These are phyloP conservation scores for Gleditsia sinensis DNA, from an alignment of 306 rosid genomes.

Conservation along the genomic window DNA sequence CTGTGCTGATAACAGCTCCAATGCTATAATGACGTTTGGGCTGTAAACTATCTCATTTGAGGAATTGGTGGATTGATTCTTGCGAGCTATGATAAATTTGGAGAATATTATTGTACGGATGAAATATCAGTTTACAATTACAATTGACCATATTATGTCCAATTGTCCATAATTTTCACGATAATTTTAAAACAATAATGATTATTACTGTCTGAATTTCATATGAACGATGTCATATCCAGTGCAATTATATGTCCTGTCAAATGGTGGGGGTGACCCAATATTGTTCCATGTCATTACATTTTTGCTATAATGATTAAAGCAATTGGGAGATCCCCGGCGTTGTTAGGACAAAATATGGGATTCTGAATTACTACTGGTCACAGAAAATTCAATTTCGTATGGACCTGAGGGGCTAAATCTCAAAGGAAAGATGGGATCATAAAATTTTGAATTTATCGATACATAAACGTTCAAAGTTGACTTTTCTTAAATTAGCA, in stretches of 20 bases:
- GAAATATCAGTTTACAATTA: conserved; percentile 3
- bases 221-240: background rate
- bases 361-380: conserved; percentile 14
- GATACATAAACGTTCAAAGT: background rate
- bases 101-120: conserved; percentile 5
- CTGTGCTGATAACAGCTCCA: conserved; percentile 21
- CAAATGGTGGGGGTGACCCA: conserved; percentile 29
- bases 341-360: conserved; percentile 4
- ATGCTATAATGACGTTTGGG: conserved; percentile 9
- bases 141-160: conserved; percentile 6
- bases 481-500: background rate
- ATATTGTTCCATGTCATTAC: conserved; percentile 1
- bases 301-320: conserved; percentile 32
- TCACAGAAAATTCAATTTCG: background rate
- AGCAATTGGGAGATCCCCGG: conserved; percentile 29
- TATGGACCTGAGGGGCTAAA: conserved; percentile 3
- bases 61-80: conserved; percentile 32
- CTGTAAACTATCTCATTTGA: conserved; percentile 17
- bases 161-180: background rate
- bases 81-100: conserved; percentile 4
- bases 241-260: conserved; percentile 18
- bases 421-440: conserved; percentile 17
- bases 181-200: background rate
- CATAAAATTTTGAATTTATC: background rate
- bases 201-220: conserved; percentile 4